A percentile compares a stretch with the other conserved stretches of the same genome.
phyloP scores from a whole-genome alignment of 768 basidiomycete genomes.

The Rhodocollybia butyracea region DNA sequence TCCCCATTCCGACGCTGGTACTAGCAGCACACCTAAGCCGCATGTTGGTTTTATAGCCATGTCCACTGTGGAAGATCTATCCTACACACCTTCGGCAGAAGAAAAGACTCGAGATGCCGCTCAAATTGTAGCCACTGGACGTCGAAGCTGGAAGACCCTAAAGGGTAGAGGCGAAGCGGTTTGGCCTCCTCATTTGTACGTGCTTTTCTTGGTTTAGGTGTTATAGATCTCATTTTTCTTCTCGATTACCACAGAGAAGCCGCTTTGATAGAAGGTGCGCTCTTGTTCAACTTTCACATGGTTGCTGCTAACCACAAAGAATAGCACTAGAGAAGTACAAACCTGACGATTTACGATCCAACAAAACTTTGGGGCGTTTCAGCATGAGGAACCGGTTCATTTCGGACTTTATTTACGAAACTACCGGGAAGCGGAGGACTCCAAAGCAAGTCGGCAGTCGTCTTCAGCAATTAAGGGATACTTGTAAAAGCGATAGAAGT shows the following conservation, averaged over 20 bases:
- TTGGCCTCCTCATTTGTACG: slow-evolving; percentile 51
- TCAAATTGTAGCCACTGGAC: slow-evolving; percentile 40
- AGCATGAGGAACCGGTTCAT: slow-evolving; percentile 62
- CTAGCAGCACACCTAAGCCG: slow-evolving; percentile 10
- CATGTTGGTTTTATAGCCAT: slow-evolving; percentile 26
- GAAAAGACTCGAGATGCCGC: slow-evolving; percentile 25
- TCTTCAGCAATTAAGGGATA: slow-evolving; percentile 54
- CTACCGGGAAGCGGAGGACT: slow-evolving; percentile 49
- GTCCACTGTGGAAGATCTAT: slow-evolving; percentile 39
- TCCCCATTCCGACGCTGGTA: background rate
- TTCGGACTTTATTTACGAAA: slow-evolving; percentile 51
- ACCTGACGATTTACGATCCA: slow-evolving; percentile 45
- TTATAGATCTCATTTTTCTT: background rate
- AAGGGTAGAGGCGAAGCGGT: slow-evolving; percentile 52
- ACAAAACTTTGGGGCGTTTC: slow-evolving; percentile 48
- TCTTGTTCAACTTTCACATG: background rate
- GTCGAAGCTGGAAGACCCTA: slow-evolving; percentile 54
- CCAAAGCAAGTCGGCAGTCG: slow-evolving; percentile 60
- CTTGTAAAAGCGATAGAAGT: slow-evolving; percentile 42
- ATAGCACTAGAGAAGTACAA: slow-evolving; percentile 48
- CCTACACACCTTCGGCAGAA: slow-evolving; percentile 35
- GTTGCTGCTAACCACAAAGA: slow-evolving; percentile 4
- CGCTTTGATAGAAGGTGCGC: slow-evolving; percentile 50
- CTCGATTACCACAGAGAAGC: slow-evolving; percentile 39
- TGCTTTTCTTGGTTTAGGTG: background rate